Evolutionary conservation across 768 basidiomycete genomes (phyloP).

Genomic region (Boletus sensibilis): DNA sequence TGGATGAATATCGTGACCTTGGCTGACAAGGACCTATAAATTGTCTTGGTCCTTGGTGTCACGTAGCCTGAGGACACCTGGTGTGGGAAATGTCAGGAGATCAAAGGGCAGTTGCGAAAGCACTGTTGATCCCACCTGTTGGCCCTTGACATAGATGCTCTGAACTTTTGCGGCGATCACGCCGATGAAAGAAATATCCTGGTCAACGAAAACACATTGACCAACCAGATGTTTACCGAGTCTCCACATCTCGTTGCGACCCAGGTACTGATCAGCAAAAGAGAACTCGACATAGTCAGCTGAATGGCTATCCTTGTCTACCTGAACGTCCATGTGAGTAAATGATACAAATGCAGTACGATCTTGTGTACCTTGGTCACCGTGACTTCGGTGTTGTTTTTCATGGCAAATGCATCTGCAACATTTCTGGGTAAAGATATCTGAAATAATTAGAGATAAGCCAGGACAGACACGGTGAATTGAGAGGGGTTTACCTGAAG

Average conservation of each 20-base stretch:
- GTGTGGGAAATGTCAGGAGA: conserved; percentile 1
- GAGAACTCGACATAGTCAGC: conserved; percentile 86
- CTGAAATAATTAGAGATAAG: conserved; percentile 34
- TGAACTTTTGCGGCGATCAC: conserved; percentile 81
- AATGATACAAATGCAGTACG: not conserved
- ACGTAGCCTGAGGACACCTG: conserved; percentile 83
- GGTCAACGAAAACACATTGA: conserved; percentile 77
- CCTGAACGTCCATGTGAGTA: conserved; percentile 41
- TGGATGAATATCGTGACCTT: conserved; percentile 94
- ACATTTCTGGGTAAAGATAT: conserved; percentile 74
- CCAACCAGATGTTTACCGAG: conserved; percentile 78
- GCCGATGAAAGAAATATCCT: conserved; percentile 85
- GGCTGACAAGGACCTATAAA: conserved; percentile 89
- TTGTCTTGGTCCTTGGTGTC: conserved; percentile 78
- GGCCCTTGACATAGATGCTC: conserved; percentile 67
- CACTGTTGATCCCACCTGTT: conserved; percentile 46
- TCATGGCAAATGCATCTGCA: conserved; percentile 67
- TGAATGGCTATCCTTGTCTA: conserved; percentile 58
- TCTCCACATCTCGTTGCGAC: conserved; percentile 96
- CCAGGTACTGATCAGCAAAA: conserved; percentile 94
- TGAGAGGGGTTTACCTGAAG: conserved; percentile 49
- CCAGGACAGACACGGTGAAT: not conserved
- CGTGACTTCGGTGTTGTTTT: conserved; percentile 70
- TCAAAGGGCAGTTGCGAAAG: not conserved
- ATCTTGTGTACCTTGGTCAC: conserved; percentile 57